Percentiles rank a stretch among this genome's conserved stretches.
phyloP scores from a whole-genome alignment of 2,329 filamentous ascomycete species.

The Didymella lethalis region DNA sequence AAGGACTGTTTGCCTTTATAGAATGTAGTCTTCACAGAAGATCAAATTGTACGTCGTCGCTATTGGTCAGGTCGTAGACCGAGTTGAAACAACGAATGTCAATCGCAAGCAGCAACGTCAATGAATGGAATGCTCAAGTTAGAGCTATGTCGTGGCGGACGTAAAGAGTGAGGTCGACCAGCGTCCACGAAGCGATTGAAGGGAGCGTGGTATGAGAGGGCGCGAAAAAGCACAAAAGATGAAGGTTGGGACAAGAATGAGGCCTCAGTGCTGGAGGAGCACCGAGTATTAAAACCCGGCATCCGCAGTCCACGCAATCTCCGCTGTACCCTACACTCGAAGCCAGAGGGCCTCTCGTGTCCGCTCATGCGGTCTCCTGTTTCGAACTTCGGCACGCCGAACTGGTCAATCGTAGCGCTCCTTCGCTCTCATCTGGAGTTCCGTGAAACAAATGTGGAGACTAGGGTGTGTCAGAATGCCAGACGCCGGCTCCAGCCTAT shows the following conservation, averaged over 20 bases:
- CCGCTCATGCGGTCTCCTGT: constrained; percentile 33
- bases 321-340: constrained; percentile 32
- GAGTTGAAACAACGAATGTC: constrained; percentile 27
- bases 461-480: constrained; percentile 46
- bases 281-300: constrained; percentile 39
- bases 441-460: constrained; percentile 45
- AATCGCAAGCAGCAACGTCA: constrained; percentile 29
- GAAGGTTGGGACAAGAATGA: constrained; percentile 41
- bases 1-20: constrained; percentile 11
- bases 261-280: constrained; percentile 25
- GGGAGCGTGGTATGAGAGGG: constrained; percentile 38
- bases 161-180: constrained; percentile 42
- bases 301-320: constrained; percentile 37
- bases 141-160: constrained; percentile 33
- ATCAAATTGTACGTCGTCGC: constrained; percentile 22
- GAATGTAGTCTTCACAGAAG: constrained; percentile 46
- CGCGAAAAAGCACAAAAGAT: constrained; percentile 32
- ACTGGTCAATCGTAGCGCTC: constrained; percentile 39
- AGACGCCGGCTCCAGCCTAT: constrained; percentile 26
- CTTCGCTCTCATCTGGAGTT: constrained; percentile 39
- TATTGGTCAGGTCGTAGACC: constrained; percentile 6
- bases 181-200: constrained; percentile 36
- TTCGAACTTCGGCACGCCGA: constrained; percentile 28
- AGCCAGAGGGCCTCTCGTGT: constrained; percentile 33
- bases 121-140: constrained; percentile 40